Conservation (phyloP, 768 basidiomycete species). For the Galerina sulciceps region DNA sequence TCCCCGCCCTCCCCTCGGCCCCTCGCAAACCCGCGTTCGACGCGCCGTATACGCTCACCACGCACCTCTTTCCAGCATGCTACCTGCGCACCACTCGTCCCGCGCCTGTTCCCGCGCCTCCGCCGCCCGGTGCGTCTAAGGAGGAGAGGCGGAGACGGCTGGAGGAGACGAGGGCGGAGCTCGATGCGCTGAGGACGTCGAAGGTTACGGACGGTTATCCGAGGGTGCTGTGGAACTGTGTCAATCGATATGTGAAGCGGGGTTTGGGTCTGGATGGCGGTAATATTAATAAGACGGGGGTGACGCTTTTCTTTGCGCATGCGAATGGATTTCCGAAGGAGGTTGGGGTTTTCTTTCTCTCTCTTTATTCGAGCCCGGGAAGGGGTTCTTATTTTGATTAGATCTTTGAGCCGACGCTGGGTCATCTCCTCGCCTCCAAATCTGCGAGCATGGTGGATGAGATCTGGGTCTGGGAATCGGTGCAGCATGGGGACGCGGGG, state of each 20-base stretch:
- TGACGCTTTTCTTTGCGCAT: conserved; percentile 80
- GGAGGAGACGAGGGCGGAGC: conserved; percentile 21
- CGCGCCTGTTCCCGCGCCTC: conserved; percentile 39
- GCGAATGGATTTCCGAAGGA: conserved; percentile 92
- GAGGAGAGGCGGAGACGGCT: conserved; percentile 35
- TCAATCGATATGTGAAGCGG: conserved; percentile 69
- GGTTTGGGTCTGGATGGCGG: conserved; percentile 27
- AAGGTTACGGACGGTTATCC: conserved; percentile 42
- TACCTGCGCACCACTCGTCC: conserved; percentile 49
- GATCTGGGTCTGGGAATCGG: conserved; percentile 85
- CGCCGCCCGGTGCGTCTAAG: conserved; percentile 33
- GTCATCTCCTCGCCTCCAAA: conserved; percentile 50
- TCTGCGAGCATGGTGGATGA: conserved; percentile 50
- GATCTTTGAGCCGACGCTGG: conserved; percentile 81
- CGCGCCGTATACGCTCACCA: conserved; percentile 46
- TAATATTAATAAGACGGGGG: conserved; percentile 35
- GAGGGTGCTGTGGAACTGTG: conserved; percentile 64
- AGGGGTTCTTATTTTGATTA: conserved; percentile 28
- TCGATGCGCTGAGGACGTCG: conserved; percentile 34
- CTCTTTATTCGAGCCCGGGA: background rate
- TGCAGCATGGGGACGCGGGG: conserved; percentile 86
- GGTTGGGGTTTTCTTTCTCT: conserved; percentile 43
- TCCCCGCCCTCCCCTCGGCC: conserved; percentile 44
- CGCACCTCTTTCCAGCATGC: conserved; percentile 61
- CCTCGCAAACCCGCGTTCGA: conserved; percentile 36